Evolutionary conservation across 768 basidiomycete species (phyloP).

Genomic region (Daedalea quercina): DNA sequence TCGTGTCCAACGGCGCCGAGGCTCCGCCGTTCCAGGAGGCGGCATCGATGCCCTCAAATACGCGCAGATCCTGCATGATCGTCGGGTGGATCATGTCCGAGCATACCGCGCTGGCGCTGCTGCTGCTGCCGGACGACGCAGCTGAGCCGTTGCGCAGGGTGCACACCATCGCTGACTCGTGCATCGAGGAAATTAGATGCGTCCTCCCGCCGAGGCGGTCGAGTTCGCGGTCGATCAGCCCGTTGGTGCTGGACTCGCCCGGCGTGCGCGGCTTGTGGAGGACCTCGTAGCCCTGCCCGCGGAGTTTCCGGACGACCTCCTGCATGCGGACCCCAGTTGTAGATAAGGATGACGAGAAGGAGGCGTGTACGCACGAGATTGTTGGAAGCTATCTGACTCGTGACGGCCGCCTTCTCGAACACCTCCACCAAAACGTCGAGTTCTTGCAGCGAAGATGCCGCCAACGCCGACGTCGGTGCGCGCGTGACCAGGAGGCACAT

Average conservation of each 20-base stretch:
- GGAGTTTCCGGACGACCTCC: slow-evolving; percentile 24
- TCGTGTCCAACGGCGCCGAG: slow-evolving; percentile 1
- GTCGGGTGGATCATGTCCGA: slow-evolving; percentile 36
- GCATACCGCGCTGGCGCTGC: slow-evolving; percentile 2
- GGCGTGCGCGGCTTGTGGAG: slow-evolving; percentile 14
- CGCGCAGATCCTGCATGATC: slow-evolving; percentile 48
- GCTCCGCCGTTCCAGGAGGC: not conserved
- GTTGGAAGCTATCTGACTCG: slow-evolving; percentile 19
- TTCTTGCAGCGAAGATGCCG: slow-evolving; percentile 27
- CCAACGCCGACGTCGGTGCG: slow-evolving; percentile 30
- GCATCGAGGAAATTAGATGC: slow-evolving; percentile 14
- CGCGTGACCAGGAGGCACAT: slow-evolving; percentile 31
- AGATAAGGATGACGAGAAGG: not conserved
- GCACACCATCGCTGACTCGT: slow-evolving; percentile 1
- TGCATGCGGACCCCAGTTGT: not conserved
- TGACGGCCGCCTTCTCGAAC: slow-evolving; percentile 22
- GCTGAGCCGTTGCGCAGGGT: not conserved
- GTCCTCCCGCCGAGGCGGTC: slow-evolving; percentile 29
- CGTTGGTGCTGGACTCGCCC: slow-evolving; percentile 1
- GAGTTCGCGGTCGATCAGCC: slow-evolving; percentile 17
- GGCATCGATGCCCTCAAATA: slow-evolving; percentile 30
- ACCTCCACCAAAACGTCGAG: slow-evolving; percentile 26
- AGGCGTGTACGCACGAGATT: slow-evolving; percentile 16
- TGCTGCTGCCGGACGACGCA: not conserved
- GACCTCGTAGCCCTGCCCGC: slow-evolving; percentile 24